Evolutionary conservation across 257 asterid species (phyloP).

Genomic region (Mitragyna speciosa): DNA sequence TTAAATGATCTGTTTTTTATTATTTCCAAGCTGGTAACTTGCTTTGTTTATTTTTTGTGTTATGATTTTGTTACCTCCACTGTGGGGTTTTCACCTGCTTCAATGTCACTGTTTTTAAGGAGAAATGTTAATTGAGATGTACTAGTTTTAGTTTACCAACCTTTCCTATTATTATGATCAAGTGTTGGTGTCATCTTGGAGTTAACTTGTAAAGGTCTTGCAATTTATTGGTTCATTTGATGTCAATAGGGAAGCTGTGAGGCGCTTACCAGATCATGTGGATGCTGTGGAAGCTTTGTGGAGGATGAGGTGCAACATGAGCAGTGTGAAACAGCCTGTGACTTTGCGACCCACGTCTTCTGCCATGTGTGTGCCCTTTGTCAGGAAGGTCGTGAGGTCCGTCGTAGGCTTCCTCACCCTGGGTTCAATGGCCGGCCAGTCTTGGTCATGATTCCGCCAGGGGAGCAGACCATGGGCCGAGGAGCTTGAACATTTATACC

Average conservation of each 20-base stretch:
- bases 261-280: constrained; percentile 62
- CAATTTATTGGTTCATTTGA: neutral
- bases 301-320: constrained; percentile 78
- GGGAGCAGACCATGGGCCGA: constrained; percentile 80
- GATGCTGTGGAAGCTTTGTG: constrained; percentile 57
- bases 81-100: neutral
- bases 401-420: constrained; percentile 92
- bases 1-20: neutral
- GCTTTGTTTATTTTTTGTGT: neutral
- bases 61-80: neutral
- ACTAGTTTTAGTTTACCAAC: neutral
- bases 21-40: neutral
- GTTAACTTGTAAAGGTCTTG: neutral
- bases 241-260: constrained; percentile 80
- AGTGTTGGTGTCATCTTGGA: neutral
- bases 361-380: constrained; percentile 94
- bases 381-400: constrained; percentile 95
- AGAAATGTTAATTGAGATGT: neutral
- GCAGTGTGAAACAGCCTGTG: constrained; percentile 79
- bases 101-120: neutral
- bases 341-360: constrained; percentile 72
- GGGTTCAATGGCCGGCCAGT: constrained; percentile 63
- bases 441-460: constrained; percentile 73
- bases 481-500: constrained; percentile 20
- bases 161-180: no score